Conservation (phyloP, 306 rosid genomes). For the Cucurbita moschata region DNA sequence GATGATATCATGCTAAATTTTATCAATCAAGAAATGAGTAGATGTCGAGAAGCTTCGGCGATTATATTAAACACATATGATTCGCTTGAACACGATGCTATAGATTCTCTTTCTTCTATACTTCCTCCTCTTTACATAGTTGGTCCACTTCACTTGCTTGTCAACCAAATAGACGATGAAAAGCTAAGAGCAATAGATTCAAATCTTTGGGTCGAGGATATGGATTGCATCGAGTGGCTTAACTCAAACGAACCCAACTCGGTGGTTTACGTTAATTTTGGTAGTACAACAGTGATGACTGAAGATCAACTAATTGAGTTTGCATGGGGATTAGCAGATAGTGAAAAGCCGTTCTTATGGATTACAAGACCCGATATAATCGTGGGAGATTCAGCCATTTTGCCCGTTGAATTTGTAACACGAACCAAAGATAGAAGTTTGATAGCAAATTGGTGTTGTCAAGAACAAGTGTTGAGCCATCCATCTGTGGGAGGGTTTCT, state of each 20-base stretch:
- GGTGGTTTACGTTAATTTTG: not conserved
- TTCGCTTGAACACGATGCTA: not conserved
- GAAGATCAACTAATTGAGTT: conserved; percentile 25
- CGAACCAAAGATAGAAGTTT: not conserved
- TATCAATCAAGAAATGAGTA: not conserved
- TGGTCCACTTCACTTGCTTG: not conserved
- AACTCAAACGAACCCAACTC: conserved; percentile 17
- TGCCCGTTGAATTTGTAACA: conserved; percentile 4
- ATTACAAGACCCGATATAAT: conserved; percentile 39
- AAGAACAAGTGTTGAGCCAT: not conserved
- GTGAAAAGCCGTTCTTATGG: conserved; percentile 27
- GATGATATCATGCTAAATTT: not conserved
- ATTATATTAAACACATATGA: conserved; percentile 5
- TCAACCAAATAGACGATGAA: not conserved
- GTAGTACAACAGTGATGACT: conserved; percentile 25
- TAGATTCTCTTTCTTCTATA: not conserved
- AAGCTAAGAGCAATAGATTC: conserved; percentile 3
- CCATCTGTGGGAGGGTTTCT: not conserved
- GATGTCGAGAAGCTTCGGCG: not conserved
- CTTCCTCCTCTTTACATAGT: not conserved
- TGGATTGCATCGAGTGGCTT: conserved; percentile 32
- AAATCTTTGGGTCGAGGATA: conserved; percentile 36
- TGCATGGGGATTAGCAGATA: conserved; percentile 33
- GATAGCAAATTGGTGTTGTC: not conserved
- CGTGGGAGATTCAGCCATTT: conserved; percentile 6